Evolutionary conservation across 345 rosid species (phyloP).

Genomic region (Hibiscus syriacus): DNA sequence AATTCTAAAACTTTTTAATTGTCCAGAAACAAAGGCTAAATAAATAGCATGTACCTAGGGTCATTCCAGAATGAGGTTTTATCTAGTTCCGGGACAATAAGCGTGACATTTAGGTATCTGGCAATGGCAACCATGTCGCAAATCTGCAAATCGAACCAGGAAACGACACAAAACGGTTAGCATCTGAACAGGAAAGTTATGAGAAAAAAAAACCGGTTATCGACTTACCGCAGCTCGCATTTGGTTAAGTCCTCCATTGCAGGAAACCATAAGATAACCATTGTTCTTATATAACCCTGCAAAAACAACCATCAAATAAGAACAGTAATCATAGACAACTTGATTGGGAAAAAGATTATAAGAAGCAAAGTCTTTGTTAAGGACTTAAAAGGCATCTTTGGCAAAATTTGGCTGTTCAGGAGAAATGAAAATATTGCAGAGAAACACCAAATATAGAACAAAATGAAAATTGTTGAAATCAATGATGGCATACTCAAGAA

Average conservation of each 20-base stretch:
- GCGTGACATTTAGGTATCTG: slow-evolving; percentile 79
- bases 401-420: slow-evolving; percentile 6
- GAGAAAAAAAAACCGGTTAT: not conserved
- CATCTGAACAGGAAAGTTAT: not conserved
- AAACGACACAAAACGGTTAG: slow-evolving; percentile 12
- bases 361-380: not conserved
- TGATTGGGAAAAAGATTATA: not conserved
- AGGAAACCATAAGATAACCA: slow-evolving; percentile 90
- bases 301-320: slow-evolving; percentile 5
- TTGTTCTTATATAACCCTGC: slow-evolving; percentile 79
- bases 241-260: slow-evolving; percentile 99
- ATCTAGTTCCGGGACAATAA: slow-evolving; percentile 87
- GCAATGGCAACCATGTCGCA: slow-evolving; percentile 97
- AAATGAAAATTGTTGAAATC: not conserved
- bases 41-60: slow-evolving; percentile 46
- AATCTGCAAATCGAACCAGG: slow-evolving; percentile 40
- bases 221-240: slow-evolving; percentile 95
- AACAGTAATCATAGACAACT: slow-evolving; percentile 1
- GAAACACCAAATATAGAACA: not conserved
- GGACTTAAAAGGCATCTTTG: slow-evolving; percentile 1
- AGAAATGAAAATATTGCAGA: not conserved
- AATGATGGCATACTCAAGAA: not conserved
- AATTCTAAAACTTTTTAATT: not conserved
- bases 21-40: not conserved
- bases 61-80: slow-evolving; percentile 97